Evolutionary conservation across 768 basidiomycete species (phyloP).

Genomic region (Suillus plorans): DNA sequence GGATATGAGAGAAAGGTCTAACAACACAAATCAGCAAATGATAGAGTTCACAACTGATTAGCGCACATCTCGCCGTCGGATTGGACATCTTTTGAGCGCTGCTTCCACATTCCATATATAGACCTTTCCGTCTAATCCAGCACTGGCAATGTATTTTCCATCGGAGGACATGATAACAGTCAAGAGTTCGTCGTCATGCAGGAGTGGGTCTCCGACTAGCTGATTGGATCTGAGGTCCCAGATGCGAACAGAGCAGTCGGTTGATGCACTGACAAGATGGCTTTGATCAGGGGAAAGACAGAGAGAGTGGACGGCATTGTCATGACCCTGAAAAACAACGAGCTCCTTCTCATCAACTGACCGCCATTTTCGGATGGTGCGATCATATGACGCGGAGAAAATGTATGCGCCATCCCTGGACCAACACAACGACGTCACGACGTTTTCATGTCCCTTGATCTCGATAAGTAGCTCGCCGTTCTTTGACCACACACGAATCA

Average conservation of each 20-base stretch:
- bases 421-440: not conserved
- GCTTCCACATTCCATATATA: slow-evolving; percentile 77
- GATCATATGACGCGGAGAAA: not conserved
- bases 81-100: not conserved
- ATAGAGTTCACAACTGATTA: not conserved
- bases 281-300: not conserved
- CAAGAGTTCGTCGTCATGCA: slow-evolving; percentile 81
- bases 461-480: not conserved
- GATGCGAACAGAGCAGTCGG: not conserved
- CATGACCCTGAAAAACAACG: not conserved
- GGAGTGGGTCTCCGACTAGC: slow-evolving; percentile 39
- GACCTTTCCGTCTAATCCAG: slow-evolving; percentile 72
- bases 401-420: not conserved
- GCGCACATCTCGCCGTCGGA: not conserved
- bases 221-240: not conserved
- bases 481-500: not conserved
- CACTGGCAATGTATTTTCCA: slow-evolving; percentile 77
- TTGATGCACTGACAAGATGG: not conserved
- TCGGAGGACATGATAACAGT: slow-evolving; percentile 77
- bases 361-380: not conserved
- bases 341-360: not conserved
- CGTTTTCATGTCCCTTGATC: not conserved
- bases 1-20: not conserved
- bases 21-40: not conserved
- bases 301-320: not conserved